phyloP scores from a whole-genome alignment of 2,329 filamentous ascomycete genomes.

The Sporothrix variecibatus region DNA sequence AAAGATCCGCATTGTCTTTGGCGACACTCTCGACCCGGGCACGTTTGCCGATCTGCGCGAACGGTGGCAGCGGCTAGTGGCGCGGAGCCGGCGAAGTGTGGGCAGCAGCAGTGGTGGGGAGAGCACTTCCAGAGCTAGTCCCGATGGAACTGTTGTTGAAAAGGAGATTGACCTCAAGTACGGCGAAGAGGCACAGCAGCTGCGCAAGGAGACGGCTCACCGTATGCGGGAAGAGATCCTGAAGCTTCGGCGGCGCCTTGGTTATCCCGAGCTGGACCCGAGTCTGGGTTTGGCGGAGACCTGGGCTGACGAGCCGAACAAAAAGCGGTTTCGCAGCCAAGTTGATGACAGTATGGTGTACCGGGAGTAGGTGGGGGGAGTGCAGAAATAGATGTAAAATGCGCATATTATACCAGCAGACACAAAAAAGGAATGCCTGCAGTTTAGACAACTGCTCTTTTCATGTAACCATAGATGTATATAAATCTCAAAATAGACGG shows the following conservation, averaged over 20 bases:
- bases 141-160: background rate
- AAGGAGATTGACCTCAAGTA: conserved; percentile 56
- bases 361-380: conserved; percentile 31
- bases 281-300: conserved; percentile 77
- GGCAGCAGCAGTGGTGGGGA: background rate
- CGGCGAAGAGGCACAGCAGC: conserved; percentile 70
- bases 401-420: background rate
- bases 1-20: conserved; percentile 73
- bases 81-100: conserved; percentile 48
- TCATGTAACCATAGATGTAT: conserved; percentile 1
- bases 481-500: conserved; percentile 4
- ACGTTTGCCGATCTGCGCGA: conserved; percentile 75
- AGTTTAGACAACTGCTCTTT: background rate
- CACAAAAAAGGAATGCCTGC: background rate
- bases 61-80: conserved; percentile 70
- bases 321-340: conserved; percentile 53
- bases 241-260: conserved; percentile 70
- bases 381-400: background rate
- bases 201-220: conserved; percentile 78
- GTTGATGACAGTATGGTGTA: conserved; percentile 56
- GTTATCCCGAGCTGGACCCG: conserved; percentile 78
- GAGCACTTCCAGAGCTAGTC: too few relatives aligned
- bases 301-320: conserved; percentile 61
- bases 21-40: conserved; percentile 73
- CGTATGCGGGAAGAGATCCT: conserved; percentile 78